Evolutionary conservation across 768 basidiomycete genomes (phyloP), one percentile per base, ranked within the genome.

Genomic region (Tylopilus sp.): DNA sequence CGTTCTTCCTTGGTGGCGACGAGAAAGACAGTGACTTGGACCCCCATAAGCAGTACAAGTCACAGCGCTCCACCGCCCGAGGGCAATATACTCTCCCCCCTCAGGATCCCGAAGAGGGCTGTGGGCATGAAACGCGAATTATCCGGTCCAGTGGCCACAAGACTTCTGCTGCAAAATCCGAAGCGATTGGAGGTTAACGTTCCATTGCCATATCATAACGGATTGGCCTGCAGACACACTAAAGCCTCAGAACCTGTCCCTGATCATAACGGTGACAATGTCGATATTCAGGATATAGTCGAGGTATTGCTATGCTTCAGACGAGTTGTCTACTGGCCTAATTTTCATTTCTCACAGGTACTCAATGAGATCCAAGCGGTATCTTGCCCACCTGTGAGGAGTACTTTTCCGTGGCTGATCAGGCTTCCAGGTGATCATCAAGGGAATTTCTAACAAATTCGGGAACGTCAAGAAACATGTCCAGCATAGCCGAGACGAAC

Each of bases 301-400:
- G 69, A 75, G 50, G 69, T 52, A 12, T 20, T 4, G 20, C 11
- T 46, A 20, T 18, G 7, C 17, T 48, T 22, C 38, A 21, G 39
- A 33, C 7, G 28, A 28, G 28, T 28, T 33, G 23, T 10, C 20
- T 28, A 35, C 39, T 13, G 21, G 20, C 40, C 31, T 43, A 42
- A 45, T 31, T 48, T 18, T 15, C 36, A 23, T 17, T 20, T 36
- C 35, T 38, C 21, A 31, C 46, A 83, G 81, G 69, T 79, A 47
- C 66, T 85, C 47, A 65, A 72, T 26, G 72, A 80, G 55, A 77
- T 85, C 15, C 74, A 78, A 44, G 61, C 76, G 60, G 82, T 74
- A 58, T 33, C 28, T 42, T 22, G 11, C 11, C 11, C 25, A 25
- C 33, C 39, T 47, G 46, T 33, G 36, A 22, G 6, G 47, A 28